Percentiles rank a stretch among this genome's conserved stretches.
Conservation (phyloP, 2,329 filamentous ascomycete species). For the Hirsutella rhossiliensis region DNA sequence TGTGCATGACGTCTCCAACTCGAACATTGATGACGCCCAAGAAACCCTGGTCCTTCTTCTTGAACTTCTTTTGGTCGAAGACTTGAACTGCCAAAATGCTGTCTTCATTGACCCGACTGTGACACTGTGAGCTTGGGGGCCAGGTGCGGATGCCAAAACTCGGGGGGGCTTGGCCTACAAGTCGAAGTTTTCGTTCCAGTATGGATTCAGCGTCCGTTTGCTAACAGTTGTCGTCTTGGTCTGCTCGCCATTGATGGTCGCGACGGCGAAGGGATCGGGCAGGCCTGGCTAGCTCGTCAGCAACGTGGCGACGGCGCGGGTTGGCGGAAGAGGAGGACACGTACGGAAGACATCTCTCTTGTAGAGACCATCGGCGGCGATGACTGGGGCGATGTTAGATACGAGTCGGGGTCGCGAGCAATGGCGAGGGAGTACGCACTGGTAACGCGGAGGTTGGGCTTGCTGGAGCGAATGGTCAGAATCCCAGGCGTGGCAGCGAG, state of each 20-base stretch:
- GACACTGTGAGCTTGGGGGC: slow-evolving; percentile 2
- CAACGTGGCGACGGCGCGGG: neutral
- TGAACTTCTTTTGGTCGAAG: slow-evolving; percentile 99
- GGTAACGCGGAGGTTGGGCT: slow-evolving; percentile 83
- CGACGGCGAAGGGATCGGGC: slow-evolving; percentile 94
- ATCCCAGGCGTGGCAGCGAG: neutral
- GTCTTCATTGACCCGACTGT: slow-evolving; percentile 80
- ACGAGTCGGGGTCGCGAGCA: slow-evolving; percentile 4
- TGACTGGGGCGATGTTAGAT: slow-evolving; percentile 53
- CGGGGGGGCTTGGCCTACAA: slow-evolving; percentile 50
- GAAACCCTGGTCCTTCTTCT: slow-evolving; percentile 99
- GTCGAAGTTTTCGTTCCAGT: slow-evolving; percentile 99
- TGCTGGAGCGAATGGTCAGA: slow-evolving; percentile 35
- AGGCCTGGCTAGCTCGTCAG: slow-evolving; percentile 53
- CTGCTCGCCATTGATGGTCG: slow-evolving; percentile 94
- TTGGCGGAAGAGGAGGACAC: slow-evolving; percentile 23
- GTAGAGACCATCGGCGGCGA: slow-evolving; percentile 95
- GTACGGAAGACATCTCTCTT: slow-evolving; percentile 98
- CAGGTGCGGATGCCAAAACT: neutral
- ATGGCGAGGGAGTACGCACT: slow-evolving; percentile 44
- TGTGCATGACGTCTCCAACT: slow-evolving; percentile 78
- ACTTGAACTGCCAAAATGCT: slow-evolving; percentile 97
- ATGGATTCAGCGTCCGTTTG: slow-evolving; percentile 97
- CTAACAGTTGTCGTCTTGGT: slow-evolving; percentile 96
- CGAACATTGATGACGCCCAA: slow-evolving; percentile 95